phyloP scores from a whole-genome alignment of 1,139 yeast genomes.

The Candida neerlandica region DNA sequence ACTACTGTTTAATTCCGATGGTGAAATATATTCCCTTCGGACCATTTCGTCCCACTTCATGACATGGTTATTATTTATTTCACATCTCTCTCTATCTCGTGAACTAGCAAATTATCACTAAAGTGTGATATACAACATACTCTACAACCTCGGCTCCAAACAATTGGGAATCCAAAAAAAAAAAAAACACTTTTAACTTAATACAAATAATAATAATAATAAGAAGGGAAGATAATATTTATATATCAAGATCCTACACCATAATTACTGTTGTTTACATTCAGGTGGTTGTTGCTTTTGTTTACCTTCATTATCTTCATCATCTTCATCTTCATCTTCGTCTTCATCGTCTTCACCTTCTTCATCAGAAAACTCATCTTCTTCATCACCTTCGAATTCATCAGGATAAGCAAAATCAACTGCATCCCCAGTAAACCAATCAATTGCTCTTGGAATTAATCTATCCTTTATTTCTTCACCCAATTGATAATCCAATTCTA shows the following conservation, averaged over 20 bases:
- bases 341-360: conserved; percentile 57
- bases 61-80: too few relatives aligned
- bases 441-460: conserved; percentile 92
- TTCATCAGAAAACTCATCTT: conserved; percentile 39
- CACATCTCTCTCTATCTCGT: too few relatives aligned
- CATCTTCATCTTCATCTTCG: conserved; percentile 36
- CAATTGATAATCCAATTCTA: conserved; percentile 90
- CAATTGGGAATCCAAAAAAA: too few relatives aligned
- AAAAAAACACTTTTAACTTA: neutral
- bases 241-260: neutral
- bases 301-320: conserved; percentile 43
- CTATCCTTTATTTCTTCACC: conserved; percentile 98
- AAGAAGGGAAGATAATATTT: neutral
- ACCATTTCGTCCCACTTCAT: too few relatives aligned
- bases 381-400: conserved; percentile 51
- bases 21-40: too few relatives aligned
- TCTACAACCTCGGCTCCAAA: too few relatives aligned
- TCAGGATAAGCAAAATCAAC: conserved; percentile 57
- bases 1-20: too few relatives aligned
- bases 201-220: neutral
- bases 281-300: conserved; percentile 73
- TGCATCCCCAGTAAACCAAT: conserved; percentile 99
- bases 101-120: too few relatives aligned
- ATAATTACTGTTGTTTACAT: conserved; percentile 71
- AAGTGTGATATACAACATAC: too few relatives aligned